Conservation (phyloP, 352 stramenopile species). For the Peronospora destructor region DNA sequence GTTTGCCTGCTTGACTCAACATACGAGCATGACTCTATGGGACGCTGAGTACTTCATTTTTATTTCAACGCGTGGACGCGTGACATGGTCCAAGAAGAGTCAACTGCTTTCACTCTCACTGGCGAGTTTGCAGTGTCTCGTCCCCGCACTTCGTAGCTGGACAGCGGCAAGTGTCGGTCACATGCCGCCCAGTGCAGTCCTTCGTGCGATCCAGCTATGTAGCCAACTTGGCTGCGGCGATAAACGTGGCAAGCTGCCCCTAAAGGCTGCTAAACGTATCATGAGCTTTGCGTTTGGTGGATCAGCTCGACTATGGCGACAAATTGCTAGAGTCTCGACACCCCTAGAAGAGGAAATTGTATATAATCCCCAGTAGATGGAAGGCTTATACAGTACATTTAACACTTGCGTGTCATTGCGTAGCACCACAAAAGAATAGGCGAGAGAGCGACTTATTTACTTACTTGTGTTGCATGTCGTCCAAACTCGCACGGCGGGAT, state of each 20-base stretch:
- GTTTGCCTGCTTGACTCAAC: conserved; percentile 40
- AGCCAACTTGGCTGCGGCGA: conserved; percentile 38
- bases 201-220: conserved; percentile 49
- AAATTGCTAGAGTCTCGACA: conserved; percentile 38
- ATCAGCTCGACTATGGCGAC: conserved; percentile 59
- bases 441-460: conserved; percentile 30
- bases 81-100: conserved; percentile 59
- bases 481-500: conserved; percentile 4
- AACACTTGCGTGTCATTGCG: no score
- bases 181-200: conserved; percentile 27
- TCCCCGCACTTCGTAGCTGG: conserved; percentile 42
- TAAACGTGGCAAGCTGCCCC: conserved; percentile 10
- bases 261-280: conserved; percentile 47
- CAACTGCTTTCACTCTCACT: conserved; percentile 57
- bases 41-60: conserved; percentile 76
- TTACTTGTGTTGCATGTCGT: conserved; percentile 15
- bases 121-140: conserved; percentile 50
- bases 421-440: conserved; percentile 10
- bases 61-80: conserved; percentile 38
- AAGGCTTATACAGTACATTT: background rate
- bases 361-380: conserved; percentile 25
- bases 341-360: conserved; percentile 43
- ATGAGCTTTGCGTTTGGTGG: conserved; percentile 54
- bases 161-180: conserved; percentile 36
- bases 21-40: conserved; percentile 72